Percentiles rank a stretch among this genome's conserved stretches.
Conservation (phyloP, 1,284 basidiomycete genomes). For the Naganishia sp. region DNA sequence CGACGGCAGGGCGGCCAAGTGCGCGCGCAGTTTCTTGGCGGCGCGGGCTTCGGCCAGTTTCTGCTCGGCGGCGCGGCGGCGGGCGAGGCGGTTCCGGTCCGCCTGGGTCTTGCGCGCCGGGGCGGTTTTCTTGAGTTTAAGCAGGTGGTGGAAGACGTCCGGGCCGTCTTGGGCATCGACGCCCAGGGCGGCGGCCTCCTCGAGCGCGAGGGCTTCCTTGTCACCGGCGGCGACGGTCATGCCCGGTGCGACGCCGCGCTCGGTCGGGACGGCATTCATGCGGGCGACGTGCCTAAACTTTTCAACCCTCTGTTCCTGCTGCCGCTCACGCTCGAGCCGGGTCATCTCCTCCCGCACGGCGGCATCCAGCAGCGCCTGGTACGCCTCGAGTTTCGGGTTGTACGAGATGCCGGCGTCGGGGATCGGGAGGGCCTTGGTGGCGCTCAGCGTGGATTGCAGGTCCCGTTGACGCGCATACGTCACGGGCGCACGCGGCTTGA, state of each 20-base stretch:
- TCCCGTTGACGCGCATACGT: slow-evolving; percentile 42
- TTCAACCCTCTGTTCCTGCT: slow-evolving; percentile 58
- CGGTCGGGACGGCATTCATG: slow-evolving; percentile 37
- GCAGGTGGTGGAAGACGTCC: slow-evolving; percentile 39
- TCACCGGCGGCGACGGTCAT: slow-evolving; percentile 63
- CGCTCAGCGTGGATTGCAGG: slow-evolving; percentile 36
- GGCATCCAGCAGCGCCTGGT: slow-evolving; percentile 70
- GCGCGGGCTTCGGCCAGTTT: slow-evolving; percentile 36
- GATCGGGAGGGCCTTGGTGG: slow-evolving; percentile 60
- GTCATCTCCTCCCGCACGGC: slow-evolving; percentile 71
- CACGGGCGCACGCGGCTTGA: slow-evolving; percentile 44
- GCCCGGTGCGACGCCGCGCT: slow-evolving; percentile 55
- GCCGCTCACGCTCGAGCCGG: slow-evolving; percentile 61
- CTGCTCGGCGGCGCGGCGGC: slow-evolving; percentile 21
- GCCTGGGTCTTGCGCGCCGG: slow-evolving; percentile 64
- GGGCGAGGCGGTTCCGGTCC: slow-evolving; percentile 44
- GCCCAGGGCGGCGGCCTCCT: slow-evolving; percentile 32
- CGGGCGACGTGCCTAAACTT: slow-evolving; percentile 58
- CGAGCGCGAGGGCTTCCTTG: slow-evolving; percentile 36
- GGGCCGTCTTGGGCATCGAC: slow-evolving; percentile 55
- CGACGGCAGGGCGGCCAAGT: slow-evolving; percentile 40
- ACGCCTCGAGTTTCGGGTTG: slow-evolving; percentile 78
- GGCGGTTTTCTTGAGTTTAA: slow-evolving; percentile 57
- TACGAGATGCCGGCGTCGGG: slow-evolving; percentile 92
- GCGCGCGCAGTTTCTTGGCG: slow-evolving; percentile 40